A percentile compares a stretch with the other conserved stretches of the same genome.
Conservation (phyloP, 768 basidiomycete species). For the Amanita subjunquillea region DNA sequence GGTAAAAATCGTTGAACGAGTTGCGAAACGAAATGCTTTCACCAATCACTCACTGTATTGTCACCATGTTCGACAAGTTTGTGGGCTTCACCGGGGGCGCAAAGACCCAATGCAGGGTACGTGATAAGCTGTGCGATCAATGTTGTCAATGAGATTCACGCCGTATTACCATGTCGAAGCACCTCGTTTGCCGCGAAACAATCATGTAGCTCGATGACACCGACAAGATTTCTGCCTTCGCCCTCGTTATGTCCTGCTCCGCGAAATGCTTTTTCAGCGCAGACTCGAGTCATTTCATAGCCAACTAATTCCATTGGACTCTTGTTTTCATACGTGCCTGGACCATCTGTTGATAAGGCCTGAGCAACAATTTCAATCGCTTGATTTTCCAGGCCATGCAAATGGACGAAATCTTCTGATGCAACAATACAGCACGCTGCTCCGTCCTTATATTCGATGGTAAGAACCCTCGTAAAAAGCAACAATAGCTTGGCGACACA, state of each 20-base stretch:
- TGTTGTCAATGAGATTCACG: neutral
- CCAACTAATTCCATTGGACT: slow-evolving; percentile 80
- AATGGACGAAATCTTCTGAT: slow-evolving; percentile 69
- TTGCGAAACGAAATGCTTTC: neutral
- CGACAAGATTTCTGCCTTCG: slow-evolving; percentile 59
- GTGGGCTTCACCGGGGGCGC: slow-evolving; percentile 54
- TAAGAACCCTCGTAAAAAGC: neutral
- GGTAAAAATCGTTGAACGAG: neutral
- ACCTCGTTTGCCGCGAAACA: slow-evolving; percentile 82
- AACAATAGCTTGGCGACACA: slow-evolving; percentile 13
- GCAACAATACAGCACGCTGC: slow-evolving; percentile 71
- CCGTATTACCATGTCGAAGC: slow-evolving; percentile 6
- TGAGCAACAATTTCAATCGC: slow-evolving; percentile 74
- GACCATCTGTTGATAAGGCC: slow-evolving; percentile 55
- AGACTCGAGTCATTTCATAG: slow-evolving; percentile 62
- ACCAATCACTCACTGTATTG: slow-evolving; percentile 51
- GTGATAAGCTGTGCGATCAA: slow-evolving; percentile 49
- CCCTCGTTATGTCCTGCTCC: slow-evolving; percentile 61
- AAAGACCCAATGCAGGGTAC: slow-evolving; percentile 74
- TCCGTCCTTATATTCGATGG: slow-evolving; percentile 39
- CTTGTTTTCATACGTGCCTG: slow-evolving; percentile 50
- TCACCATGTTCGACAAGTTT: slow-evolving; percentile 67
- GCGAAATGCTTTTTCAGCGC: slow-evolving; percentile 59
- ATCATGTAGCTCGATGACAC: slow-evolving; percentile 82
- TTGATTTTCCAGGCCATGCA: slow-evolving; percentile 70